Conservation (phyloP, 2,329 filamentous ascomycete genomes). For the Meredithiella fracta region DNA sequence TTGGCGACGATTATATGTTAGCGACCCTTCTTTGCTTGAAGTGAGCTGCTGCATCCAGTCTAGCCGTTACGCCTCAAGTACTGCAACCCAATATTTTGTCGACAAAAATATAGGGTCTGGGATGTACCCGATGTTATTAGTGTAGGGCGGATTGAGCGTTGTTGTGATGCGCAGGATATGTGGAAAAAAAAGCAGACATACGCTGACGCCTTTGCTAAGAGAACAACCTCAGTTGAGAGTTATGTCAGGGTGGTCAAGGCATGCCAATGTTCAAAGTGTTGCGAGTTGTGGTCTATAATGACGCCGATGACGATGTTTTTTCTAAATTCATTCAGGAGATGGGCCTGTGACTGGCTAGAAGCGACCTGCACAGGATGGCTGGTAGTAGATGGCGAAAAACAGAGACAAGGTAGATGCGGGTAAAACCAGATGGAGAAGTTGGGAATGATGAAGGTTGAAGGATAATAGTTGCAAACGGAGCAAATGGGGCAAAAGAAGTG, state of each 20-base stretch:
- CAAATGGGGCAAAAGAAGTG: not conserved
- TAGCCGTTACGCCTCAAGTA: no score
- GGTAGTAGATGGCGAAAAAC: not conserved
- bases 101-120: no score
- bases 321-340: not conserved
- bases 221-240: not conserved
- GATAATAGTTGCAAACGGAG: not conserved
- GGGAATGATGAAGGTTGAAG: not conserved
- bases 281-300: not conserved
- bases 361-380: not conserved
- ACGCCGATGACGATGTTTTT: not conserved
- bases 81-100: no score
- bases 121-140: not conserved
- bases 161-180: not conserved
- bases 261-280: not conserved
- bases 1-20: not conserved
- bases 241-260: conserved; percentile 2
- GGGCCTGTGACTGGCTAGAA: not conserved
- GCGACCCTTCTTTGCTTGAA: no score
- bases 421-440: not conserved
- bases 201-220: not conserved
- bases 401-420: not conserved
- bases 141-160: not conserved
- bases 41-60: no score
- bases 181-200: not conserved